Evolutionary conservation across 2,329 filamentous ascomycete genomes (phyloP).

Genomic region (Tolypocladium capitatum): DNA sequence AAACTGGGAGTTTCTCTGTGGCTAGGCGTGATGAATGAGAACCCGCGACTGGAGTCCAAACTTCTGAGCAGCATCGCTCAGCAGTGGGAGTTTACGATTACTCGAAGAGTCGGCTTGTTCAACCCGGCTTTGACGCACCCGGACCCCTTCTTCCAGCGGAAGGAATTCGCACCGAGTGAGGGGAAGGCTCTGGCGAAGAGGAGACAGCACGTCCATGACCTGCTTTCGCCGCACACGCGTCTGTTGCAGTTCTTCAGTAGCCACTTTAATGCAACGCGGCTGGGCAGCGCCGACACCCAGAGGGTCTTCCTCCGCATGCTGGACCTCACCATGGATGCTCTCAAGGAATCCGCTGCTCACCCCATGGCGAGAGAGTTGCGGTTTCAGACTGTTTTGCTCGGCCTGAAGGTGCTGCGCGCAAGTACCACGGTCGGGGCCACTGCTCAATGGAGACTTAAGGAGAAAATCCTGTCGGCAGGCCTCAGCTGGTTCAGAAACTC

Average conservation of each 20-base stretch:
- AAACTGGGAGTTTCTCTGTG: slow-evolving; percentile 91
- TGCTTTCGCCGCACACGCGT: slow-evolving; percentile 75
- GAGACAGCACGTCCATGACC: slow-evolving; percentile 67
- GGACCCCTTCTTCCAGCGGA: slow-evolving; percentile 81
- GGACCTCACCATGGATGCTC: slow-evolving; percentile 60
- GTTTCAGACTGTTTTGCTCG: slow-evolving; percentile 77
- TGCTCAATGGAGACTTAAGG: slow-evolving; percentile 72
- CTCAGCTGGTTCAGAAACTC: slow-evolving; percentile 78
- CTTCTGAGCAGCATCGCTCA: slow-evolving; percentile 78
- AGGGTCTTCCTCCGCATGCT: slow-evolving; percentile 72
- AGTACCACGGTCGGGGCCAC: slow-evolving; percentile 51
- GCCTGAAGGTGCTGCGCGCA: slow-evolving; percentile 61
- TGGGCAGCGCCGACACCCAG: slow-evolving; percentile 72
- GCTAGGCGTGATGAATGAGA: slow-evolving; percentile 95
- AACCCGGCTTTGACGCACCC: slow-evolving; percentile 56
- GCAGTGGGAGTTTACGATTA: slow-evolving; percentile 79
- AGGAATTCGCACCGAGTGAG: slow-evolving; percentile 89
- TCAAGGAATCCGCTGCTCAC: slow-evolving; percentile 60
- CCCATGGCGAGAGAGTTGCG: slow-evolving; percentile 86
- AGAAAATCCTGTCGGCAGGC: slow-evolving; percentile 74
- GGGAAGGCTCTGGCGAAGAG: slow-evolving; percentile 59
- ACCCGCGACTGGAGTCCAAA: slow-evolving; percentile 73
- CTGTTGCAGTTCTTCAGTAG: slow-evolving; percentile 83
- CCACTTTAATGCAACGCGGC: slow-evolving; percentile 85
- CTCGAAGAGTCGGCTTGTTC: slow-evolving; percentile 70